Evolutionary conservation across 1,284 basidiomycete species (phyloP), one percentile per base, ranked within the genome.

Genomic region (Vanrija humicola): DNA sequence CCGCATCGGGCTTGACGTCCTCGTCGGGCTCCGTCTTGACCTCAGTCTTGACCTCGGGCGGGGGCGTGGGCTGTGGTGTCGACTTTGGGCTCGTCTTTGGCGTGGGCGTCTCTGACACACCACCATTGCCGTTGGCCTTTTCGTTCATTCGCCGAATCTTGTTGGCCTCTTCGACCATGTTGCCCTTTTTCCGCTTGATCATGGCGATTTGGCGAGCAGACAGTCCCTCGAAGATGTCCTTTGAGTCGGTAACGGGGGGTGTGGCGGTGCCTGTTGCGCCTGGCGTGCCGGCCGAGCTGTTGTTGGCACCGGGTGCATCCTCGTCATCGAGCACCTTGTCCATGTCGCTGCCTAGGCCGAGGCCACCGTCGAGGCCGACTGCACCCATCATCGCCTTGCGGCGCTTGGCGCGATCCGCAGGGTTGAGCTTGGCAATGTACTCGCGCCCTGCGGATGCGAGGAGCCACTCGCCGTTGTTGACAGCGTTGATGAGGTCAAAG

Each of bases 101-200:
- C 40, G 50, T 59, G 43, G 49, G 58, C 21, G 52, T 43, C 14
- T 54, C 56, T 16, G 52, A 58, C 15, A 46, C 28, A 2, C 50
- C 48, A 1, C 46, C 55, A 14, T 46, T 46, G 18, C 40, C 39
- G 6, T 40, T 38, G 10, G 59, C 59, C 52, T 66, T 63, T 44
- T 68, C 66, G 54, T 75, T 72, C 42, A 74, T 43, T 42, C 65
- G 42, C 1, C 73, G 66, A 64, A 73, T 66, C 74, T 76, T 76
- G 63, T 72, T 72, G 12, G 70, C 72, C 55, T 75, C 73, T 39
- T 74, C 71, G 9, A 65, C 63, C 19, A 73, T 63, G 48, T 72
- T 71, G 15, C 73, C 74, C 60, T 76, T 73, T 51, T 78, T 78
- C 28, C 77, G 59, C 67, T 78, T 78, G 48, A 78, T 50, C 66